These are phyloP conservation scores for Plasmodium blacklocki DNA, from an alignment of 169 alveolate genomes.

Conservation along the genomic window DNA sequence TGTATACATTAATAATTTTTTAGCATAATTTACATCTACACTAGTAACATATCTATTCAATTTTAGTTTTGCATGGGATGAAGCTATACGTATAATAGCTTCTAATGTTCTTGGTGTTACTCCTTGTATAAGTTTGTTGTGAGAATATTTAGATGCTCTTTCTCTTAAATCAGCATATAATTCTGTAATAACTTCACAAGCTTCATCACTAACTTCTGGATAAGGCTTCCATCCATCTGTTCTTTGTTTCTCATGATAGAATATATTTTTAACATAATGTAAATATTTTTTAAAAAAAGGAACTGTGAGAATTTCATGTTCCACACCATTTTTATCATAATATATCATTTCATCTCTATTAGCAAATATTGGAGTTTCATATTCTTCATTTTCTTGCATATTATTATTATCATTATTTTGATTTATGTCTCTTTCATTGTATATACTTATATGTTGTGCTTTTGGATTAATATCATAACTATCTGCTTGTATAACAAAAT, in stretches of 20 bases:
- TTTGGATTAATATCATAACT: conserved; percentile 82
- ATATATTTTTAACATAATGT: conserved; percentile 82
- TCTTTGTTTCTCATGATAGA: conserved; percentile 82
- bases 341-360: conserved; percentile 83
- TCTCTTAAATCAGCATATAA: conserved; percentile 85
- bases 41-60: conserved; percentile 86
- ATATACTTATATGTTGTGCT: conserved; percentile 74
- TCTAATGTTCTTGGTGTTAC: conserved; percentile 91
- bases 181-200: conserved; percentile 85
- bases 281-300: conserved; percentile 84
- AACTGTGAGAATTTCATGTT: conserved; percentile 82
- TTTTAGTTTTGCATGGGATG: conserved; percentile 91
- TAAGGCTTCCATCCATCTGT: conserved; percentile 85
- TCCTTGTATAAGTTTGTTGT: conserved; percentile 81
- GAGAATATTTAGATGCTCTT: conserved; percentile 78
- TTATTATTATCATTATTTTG: conserved; percentile 76
- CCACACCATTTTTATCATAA: conserved; percentile 82
- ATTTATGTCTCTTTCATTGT: conserved; percentile 64
- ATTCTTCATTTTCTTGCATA: conserved; percentile 76
- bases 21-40: conserved; percentile 85
- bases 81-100: conserved; percentile 91
- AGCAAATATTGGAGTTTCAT: conserved; percentile 77
- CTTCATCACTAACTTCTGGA: conserved; percentile 88
- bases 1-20: conserved; percentile 87
- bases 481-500: conserved; percentile 84